Base-by-base conservation (phyloP, 2,329 filamentous ascomycete species). In the Shiraia bambusicola region DNA sequence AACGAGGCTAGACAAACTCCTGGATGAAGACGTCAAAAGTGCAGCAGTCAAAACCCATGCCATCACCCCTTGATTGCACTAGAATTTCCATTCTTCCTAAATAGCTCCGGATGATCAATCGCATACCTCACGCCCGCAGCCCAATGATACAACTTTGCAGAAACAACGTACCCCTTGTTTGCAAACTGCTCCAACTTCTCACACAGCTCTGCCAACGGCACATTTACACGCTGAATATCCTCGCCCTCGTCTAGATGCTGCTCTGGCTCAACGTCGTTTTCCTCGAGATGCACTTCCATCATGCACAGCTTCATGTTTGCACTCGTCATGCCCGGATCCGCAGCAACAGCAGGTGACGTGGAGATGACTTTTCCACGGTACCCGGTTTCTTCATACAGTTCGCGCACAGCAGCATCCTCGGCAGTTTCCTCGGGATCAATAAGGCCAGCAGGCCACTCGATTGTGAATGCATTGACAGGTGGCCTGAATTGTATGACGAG, bases 341-440 rank as follows among this genome's bases (percentile, higher is more conserved):
- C 58, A 4, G 56, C 47, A 6, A 59, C 56, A 1, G 53, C 38
- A 0, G 56, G 56, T 3, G 40, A 47, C 3, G 49, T 48, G 9
- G 39, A 47, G 3, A 59, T 32, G 0, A 67, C 55, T 9, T 45
- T 54, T 19, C 78, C 83, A 38, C 80, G 71, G 58, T 82, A 83
- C 7, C 80, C 80, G 0, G 80, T 83, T 63, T 83, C 80, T 63
- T 83, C 80, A 54, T 73, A 80, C 35, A 83, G 65, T 60, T 83
- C 80, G 15, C 80, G 69, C 2, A 83, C 69, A 1, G 80, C 80
- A 38, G 76, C 77, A 45, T 76, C 68, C 57, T 79, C 74, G 1
- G 79, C 72, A 5, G 73, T 75, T 59, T 83, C 80, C 7, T 76
- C 74, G 11, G 72, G 73, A 56, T 83, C 80, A 31, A 59, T 59